Conservation (phyloP, 2,329 filamentous ascomycete genomes). For the Malbranchea cinnamomea region DNA sequence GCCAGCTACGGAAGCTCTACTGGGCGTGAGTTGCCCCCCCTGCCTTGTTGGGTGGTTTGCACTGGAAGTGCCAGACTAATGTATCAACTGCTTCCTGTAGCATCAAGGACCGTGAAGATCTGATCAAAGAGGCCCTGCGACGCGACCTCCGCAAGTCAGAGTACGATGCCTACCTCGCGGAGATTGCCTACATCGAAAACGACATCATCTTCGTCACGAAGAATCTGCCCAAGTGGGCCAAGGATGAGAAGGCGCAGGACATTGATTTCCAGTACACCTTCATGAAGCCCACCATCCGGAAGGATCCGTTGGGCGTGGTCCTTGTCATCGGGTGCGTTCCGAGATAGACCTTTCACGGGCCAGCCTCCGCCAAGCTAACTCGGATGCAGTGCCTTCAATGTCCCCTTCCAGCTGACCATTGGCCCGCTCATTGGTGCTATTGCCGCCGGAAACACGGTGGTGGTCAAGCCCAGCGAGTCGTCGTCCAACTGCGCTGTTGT, state of each 20-base stretch:
- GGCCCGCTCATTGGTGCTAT: conserved; percentile 78
- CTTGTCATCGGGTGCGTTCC: conserved; percentile 60
- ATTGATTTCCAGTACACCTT: conserved; percentile 53
- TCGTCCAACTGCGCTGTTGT: conserved; percentile 63
- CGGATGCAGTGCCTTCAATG: conserved; percentile 62
- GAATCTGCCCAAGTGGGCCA: conserved; percentile 66
- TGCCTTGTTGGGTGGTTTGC: neutral
- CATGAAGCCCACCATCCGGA: conserved; percentile 61
- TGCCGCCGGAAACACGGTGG: conserved; percentile 73
- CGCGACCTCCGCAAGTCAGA: conserved; percentile 64
- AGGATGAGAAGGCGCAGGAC: conserved; percentile 62
- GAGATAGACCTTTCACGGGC: no score
- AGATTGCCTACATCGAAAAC: conserved; percentile 64
- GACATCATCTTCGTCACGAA: conserved; percentile 67
- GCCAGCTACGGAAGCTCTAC: conserved; percentile 85
- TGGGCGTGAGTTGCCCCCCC: conserved; percentile 49
- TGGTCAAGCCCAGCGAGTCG: conserved; percentile 83
- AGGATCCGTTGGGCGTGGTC: conserved; percentile 73
- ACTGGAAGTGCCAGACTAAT: neutral
- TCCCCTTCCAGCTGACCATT: conserved; percentile 68
- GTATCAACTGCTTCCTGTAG: conserved; percentile 16
- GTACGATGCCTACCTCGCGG: conserved; percentile 59
- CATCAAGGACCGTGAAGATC: conserved; percentile 59
- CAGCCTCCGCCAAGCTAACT: conserved; percentile 4
- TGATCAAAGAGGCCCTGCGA: conserved; percentile 59